Evolutionary conservation across 768 basidiomycete species (phyloP), one percentile per base, ranked within the genome.

Genomic region (Thelephora aurantiotincta): DNA sequence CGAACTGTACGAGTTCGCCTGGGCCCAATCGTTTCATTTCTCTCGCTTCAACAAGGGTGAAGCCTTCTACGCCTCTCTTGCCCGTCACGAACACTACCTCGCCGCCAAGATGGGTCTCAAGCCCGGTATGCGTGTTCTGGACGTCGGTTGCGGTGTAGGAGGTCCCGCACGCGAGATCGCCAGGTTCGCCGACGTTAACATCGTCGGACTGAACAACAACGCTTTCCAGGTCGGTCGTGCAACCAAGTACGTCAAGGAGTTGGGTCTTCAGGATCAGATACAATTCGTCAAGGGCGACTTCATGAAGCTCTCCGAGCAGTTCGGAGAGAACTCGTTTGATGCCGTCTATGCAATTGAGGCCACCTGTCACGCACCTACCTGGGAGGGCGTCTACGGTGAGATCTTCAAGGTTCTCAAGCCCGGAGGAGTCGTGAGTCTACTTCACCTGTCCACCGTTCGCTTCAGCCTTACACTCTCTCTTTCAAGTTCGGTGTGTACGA

Each of bases 261-360:
- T 79, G 19, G 87, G 83, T 1, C 70, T 97, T 38, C 72, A 80
- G 52, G 68, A 78, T 49, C 81, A 85, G 63, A 74, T 98, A 35
- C 71, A 74, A 35, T 98, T 85, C 60, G 82, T 80, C 48, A 85
- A 86, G 66, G 94, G 91, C 19, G 94, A 99, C 63, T 99, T 99
- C 59, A 97, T 96, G 92, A 88, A 90, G 63, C 71, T 99, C 38
- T 64, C 66, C 1, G 89, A 96, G 61, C 79, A 83, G 59, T 98
- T 99, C 63, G 94, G 93, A 33, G 83, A 88, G 63, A 80, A 82
- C 58, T 80, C 75, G 46, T 97, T 98, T 58, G 96, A 99, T 68
- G 96, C 96, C 46, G 90, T 92, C 30, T 94, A 96, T 59, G 92
- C 93, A 43, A 97, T 99, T 53, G 96, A 99, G 70, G 94, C 96